phyloP scores from a whole-genome alignment of 2,329 filamentous ascomycete genomes.

The Penicillium sp. region DNA sequence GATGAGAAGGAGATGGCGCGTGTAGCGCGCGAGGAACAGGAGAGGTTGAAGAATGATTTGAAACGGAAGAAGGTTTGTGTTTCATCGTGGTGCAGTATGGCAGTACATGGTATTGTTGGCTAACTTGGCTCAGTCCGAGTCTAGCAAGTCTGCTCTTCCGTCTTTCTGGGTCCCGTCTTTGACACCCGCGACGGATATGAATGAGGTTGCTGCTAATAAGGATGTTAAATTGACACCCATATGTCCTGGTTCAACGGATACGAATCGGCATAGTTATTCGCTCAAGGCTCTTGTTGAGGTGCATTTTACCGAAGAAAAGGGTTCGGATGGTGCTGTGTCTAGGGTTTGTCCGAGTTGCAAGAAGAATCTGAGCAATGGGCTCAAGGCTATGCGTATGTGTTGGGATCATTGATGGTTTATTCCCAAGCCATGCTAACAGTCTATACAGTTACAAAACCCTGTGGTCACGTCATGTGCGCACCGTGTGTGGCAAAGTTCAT shows the following conservation, averaged over 20 bases:
- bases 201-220: constrained; percentile 54
- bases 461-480: constrained; percentile 86
- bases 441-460: constrained; percentile 67
- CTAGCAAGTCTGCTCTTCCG: constrained; percentile 63
- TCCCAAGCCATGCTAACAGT: constrained; percentile 1
- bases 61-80: constrained; percentile 62
- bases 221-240: constrained; percentile 63
- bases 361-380: constrained; percentile 74
- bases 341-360: constrained; percentile 78
- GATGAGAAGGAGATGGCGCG: constrained; percentile 70
- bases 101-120: no score
- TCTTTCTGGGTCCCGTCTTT: constrained; percentile 92
- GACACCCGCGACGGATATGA: constrained; percentile 60
- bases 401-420: not conserved
- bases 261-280: constrained; percentile 66
- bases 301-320: constrained; percentile 67
- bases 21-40: constrained; percentile 64
- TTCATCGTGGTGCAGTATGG: no score
- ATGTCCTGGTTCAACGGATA: constrained; percentile 68
- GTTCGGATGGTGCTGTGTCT: constrained; percentile 43
- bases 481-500: constrained; percentile 82
- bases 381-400: constrained; percentile 62
- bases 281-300: constrained; percentile 72
- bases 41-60: constrained; percentile 64
- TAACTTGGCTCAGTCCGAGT: constrained; percentile 38